Evolutionary conservation across 139 green algal species (phyloP).

Genomic region (Chlamydomonas asymmetrica): DNA sequence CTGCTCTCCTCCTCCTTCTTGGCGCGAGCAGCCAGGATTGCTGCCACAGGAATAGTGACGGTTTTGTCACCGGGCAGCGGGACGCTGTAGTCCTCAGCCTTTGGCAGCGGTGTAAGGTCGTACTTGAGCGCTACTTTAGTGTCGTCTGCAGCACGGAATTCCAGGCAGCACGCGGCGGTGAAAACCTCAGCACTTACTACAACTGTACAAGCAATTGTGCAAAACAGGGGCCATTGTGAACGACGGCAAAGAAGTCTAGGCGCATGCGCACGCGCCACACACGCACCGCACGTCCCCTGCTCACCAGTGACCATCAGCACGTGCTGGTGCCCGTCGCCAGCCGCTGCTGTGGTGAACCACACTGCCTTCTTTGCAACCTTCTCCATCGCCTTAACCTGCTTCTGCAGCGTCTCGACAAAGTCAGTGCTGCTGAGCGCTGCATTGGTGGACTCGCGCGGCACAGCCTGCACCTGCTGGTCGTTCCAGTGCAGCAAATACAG

Average conservation of each 20-base stretch:
- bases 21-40: too few relatives aligned
- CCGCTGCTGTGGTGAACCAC: constrained; percentile 16
- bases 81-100: neutral
- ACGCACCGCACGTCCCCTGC: neutral
- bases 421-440: too few relatives aligned
- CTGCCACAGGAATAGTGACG: too few relatives aligned
- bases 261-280: neutral
- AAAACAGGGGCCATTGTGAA: neutral
- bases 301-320: constrained; percentile 20
- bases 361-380: constrained; percentile 34
- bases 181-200: neutral
- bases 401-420: constrained; percentile 20
- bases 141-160: too few relatives aligned
- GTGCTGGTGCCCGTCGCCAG: constrained; percentile 8
- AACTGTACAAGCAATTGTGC: neutral
- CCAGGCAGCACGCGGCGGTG: constrained; percentile 2
- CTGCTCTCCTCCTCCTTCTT: constrained; percentile 1
- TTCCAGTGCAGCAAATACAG: constrained; percentile 35
- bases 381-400: constrained; percentile 38
- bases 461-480: too few relatives aligned
- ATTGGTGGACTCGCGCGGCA: too few relatives aligned
- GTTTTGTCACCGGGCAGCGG: too few relatives aligned
- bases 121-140: too few relatives aligned
- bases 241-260: neutral
- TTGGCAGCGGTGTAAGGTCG: neutral